A percentile compares a stretch with the other conserved stretches of the same genome.
phyloP scores from a whole-genome alignment of 1,284 basidiomycete genomes.

The Pyrrhoderma noxium region DNA sequence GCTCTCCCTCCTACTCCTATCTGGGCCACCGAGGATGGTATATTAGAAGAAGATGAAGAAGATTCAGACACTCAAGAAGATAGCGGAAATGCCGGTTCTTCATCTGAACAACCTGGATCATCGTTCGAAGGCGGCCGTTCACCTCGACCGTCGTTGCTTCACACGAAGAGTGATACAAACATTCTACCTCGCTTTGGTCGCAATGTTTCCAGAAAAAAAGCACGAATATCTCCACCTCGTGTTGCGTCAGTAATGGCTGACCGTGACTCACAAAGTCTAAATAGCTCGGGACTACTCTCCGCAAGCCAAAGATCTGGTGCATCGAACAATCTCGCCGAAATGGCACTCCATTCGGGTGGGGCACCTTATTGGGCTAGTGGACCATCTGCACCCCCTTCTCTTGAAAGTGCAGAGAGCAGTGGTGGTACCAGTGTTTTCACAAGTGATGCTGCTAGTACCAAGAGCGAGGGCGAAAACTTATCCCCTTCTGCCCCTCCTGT shows the following conservation, averaged over 20 bases:
- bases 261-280: neutral
- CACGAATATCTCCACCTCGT: slow-evolving; percentile 11
- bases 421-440: slow-evolving; percentile 1
- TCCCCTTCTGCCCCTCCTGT: neutral
- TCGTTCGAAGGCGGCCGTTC: neutral
- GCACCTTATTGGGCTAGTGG: neutral
- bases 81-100: slow-evolving; percentile 30
- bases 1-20: slow-evolving; percentile 48
- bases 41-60: slow-evolving; percentile 24
- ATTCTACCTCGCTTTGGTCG: slow-evolving; percentile 32
- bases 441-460: neutral
- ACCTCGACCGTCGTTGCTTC: slow-evolving; percentile 51
- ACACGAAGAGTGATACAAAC: slow-evolving; percentile 82
- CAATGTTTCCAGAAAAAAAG: neutral
- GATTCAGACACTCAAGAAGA: slow-evolving; percentile 22
- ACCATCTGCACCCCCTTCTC: slow-evolving; percentile 1
- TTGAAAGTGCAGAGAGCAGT: slow-evolving; percentile 9
- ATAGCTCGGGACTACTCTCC: neutral
- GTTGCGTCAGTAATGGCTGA: slow-evolving; percentile 6
- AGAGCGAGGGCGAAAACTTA: neutral
- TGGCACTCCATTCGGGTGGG: slow-evolving; percentile 1
- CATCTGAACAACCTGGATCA: slow-evolving; percentile 14
- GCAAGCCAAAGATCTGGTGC: slow-evolving; percentile 14
- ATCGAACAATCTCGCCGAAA: slow-evolving; percentile 12
- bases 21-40: slow-evolving; percentile 37